Conservation (phyloP, 1,139 yeast species). For the Pichia cactophila region DNA sequence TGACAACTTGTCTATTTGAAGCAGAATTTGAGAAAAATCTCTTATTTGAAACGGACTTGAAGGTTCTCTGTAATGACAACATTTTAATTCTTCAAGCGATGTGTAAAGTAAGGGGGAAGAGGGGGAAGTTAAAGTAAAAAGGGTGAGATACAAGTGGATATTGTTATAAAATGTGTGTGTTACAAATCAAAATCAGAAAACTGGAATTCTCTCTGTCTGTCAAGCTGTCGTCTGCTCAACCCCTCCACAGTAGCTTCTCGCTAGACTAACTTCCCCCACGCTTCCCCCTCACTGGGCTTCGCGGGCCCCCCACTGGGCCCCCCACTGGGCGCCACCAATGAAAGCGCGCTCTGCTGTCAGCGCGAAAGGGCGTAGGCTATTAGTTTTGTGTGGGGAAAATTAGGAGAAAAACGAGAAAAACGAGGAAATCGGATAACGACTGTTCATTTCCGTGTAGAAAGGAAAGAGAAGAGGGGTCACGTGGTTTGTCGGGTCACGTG, state of each 20-base stretch:
- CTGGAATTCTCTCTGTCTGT: too few species aligned
- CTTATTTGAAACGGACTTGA: conserved; percentile 16
- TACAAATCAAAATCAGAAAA: not conserved
- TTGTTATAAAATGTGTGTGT: not conserved
- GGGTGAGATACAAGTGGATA: not conserved
- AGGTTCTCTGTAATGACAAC: conserved; percentile 18
- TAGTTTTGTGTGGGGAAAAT: too few species aligned
- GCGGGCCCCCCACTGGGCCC: not conserved
- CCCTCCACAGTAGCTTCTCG: too few species aligned
- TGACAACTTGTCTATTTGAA: conserved; percentile 24
- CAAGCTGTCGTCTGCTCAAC: too few species aligned
- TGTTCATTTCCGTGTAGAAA: not conserved
- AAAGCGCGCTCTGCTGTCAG: not conserved
- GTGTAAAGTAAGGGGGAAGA: not conserved
- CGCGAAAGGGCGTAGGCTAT: not conserved
- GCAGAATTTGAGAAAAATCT: conserved; percentile 26
- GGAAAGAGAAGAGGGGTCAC: too few species aligned
- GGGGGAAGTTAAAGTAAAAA: not conserved
- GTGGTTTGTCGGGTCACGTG: not conserved
- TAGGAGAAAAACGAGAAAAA: too few species aligned
- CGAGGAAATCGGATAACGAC: not conserved
- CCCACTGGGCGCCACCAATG: not conserved
- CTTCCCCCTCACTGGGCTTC: not conserved
- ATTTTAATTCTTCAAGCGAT: conserved; percentile 6
- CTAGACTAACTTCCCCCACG: not conserved